Conservation (phyloP, 345 rosid species). For the Barbarea vulgaris region DNA sequence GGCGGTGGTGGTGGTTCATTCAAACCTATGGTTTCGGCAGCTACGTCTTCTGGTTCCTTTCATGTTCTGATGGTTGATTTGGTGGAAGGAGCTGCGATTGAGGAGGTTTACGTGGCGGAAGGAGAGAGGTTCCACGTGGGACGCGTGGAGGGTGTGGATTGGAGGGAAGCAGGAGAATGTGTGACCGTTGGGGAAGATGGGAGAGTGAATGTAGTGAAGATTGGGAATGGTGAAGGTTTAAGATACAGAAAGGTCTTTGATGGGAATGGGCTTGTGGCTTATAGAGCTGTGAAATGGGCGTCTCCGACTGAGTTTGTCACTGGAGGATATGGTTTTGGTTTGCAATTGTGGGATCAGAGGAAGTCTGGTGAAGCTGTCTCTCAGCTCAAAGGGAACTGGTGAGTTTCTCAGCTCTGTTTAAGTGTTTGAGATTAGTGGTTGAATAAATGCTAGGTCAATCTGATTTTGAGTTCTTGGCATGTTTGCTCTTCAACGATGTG, state of each 20-base stretch:
- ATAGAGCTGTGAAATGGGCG: conserved; percentile 80
- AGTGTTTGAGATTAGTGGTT: neutral
- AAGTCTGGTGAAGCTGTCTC: conserved; percentile 70
- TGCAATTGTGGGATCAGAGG: conserved; percentile 93
- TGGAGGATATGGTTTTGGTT: conserved; percentile 80
- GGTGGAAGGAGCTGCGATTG: conserved; percentile 39
- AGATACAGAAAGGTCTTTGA: conserved; percentile 59
- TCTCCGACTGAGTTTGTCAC: conserved; percentile 84
- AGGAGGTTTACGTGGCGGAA: conserved; percentile 42
- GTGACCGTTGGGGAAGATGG: conserved; percentile 71
- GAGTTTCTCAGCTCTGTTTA: conserved; percentile 29
- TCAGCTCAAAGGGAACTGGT: conserved; percentile 79
- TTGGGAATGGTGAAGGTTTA: conserved; percentile 44
- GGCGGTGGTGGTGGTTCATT: conserved; percentile 33
- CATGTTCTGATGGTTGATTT: conserved; percentile 49
- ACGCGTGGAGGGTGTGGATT: conserved; percentile 60
- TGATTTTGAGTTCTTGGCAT: neutral
- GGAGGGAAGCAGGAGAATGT: conserved; percentile 64
- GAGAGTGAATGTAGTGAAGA: conserved; percentile 53
- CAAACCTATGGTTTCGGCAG: conserved; percentile 54
- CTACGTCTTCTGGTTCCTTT: conserved; percentile 61
- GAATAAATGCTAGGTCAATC: neutral
- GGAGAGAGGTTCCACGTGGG: conserved; percentile 56
- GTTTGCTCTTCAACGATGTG: neutral
- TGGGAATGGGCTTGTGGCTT: conserved; percentile 73